phyloP scores from a whole-genome alignment of 495 filamentous ascomycete genomes.

The Diplogelasinospora grovesii region DNA sequence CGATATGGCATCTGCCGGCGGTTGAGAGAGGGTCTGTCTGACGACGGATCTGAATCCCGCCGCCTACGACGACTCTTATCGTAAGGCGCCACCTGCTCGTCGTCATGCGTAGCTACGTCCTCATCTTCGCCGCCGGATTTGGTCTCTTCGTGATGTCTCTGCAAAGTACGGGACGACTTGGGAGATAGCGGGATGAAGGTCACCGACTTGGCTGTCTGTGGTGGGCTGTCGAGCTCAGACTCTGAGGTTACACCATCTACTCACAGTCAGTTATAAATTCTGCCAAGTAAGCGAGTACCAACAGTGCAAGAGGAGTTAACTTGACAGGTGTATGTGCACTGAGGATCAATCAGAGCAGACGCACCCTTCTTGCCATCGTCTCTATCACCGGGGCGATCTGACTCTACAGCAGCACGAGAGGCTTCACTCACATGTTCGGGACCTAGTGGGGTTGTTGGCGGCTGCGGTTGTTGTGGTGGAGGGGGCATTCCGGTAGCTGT shows the following conservation, averaged over 20 bases:
- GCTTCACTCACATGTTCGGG: slow-evolving; percentile 35
- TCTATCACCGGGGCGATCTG: slow-evolving; percentile 8
- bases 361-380: slow-evolving; percentile 23
- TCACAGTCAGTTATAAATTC: slow-evolving; percentile 3
- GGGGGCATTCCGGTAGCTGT: slow-evolving; percentile 8
- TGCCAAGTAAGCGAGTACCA: background rate
- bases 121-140: slow-evolving; percentile 12
- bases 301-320: background rate
- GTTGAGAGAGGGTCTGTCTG: slow-evolving; percentile 17
- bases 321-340: background rate
- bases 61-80: slow-evolving; percentile 15
- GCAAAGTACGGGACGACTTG: slow-evolving; percentile 32
- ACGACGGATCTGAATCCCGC: slow-evolving; percentile 31
- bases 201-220: slow-evolving; percentile 27
- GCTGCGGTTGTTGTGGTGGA: slow-evolving; percentile 21
- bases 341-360: slow-evolving; percentile 15
- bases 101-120: slow-evolving; percentile 3
- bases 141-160: slow-evolving; percentile 26
- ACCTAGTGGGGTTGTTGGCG: slow-evolving; percentile 14
- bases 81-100: background rate
- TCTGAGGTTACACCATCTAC: slow-evolving; percentile 35
- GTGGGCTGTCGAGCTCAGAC: slow-evolving; percentile 7
- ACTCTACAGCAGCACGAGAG: slow-evolving; percentile 23
- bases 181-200: slow-evolving; percentile 40
- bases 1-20: slow-evolving; percentile 13